phyloP scores from a whole-genome alignment of 495 filamentous ascomycete genomes.

The Hypoxylon rickii region DNA sequence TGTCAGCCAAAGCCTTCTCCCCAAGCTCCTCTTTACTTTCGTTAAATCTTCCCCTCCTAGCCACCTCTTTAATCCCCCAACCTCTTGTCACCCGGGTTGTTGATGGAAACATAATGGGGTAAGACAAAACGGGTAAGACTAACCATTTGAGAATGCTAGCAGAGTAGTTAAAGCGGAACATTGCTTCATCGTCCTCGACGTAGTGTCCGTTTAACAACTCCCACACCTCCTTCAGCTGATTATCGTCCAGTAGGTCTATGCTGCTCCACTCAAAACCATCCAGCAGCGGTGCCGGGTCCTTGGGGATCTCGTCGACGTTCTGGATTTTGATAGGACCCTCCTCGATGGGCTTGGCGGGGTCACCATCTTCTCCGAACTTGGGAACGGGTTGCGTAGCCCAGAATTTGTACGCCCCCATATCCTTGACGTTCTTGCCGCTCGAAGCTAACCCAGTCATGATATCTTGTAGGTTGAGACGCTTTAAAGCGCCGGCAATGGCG shows the following conservation, averaged over 20 bases:
- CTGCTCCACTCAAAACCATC: conserved; percentile 93
- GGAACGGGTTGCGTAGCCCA: conserved; percentile 97
- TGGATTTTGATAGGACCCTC: conserved; percentile 65
- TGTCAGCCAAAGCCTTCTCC: conserved; percentile 29
- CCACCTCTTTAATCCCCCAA: no score
- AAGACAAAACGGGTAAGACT: conserved; percentile 14
- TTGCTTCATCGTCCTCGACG: conserved; percentile 93
- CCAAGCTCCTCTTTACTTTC: no score
- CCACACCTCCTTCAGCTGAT: conserved; percentile 77
- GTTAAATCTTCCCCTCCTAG: no score
- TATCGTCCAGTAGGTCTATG: conserved; percentile 72
- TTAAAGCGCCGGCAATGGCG: conserved; percentile 63
- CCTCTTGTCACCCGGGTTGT: no score
- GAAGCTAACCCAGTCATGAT: conserved; percentile 78
- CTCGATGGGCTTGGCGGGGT: conserved; percentile 41
- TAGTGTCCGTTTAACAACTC: conserved; percentile 90
- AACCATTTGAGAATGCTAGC: conserved; percentile 86
- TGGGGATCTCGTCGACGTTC: conserved; percentile 73
- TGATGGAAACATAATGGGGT: not conserved
- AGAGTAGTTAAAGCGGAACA: conserved; percentile 97
- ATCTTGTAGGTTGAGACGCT: conserved; percentile 74
- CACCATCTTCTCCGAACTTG: conserved; percentile 65
- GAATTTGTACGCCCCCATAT: conserved; percentile 96
- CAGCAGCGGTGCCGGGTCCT: conserved; percentile 66
- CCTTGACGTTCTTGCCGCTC: conserved; percentile 85